phyloP scores from a whole-genome alignment of 148 eudicot species.

The Euryodendron excelsum region DNA sequence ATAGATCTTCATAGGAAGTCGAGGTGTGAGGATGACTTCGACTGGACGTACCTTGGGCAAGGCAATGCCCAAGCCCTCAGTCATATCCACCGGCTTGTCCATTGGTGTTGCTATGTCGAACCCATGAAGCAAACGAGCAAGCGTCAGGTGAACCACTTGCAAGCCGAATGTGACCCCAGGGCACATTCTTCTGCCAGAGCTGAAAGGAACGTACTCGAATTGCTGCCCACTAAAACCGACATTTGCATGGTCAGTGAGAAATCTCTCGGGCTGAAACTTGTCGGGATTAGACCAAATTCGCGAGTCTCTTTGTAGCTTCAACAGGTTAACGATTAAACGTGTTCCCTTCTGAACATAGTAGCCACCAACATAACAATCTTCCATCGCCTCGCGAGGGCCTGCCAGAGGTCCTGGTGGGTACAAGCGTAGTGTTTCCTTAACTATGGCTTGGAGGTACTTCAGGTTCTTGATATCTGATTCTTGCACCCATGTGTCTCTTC shows the following conservation, averaged over 20 bases:
- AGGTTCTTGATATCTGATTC: conserved; percentile 39
- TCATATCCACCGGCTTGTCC: conserved; percentile 30
- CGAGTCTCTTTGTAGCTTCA: conserved; percentile 44
- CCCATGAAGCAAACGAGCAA: conserved; percentile 41
- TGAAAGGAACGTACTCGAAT: conserved; percentile 41
- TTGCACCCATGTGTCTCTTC: conserved; percentile 29
- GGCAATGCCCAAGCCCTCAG: conserved; percentile 16
- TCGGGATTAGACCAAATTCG: conserved; percentile 29
- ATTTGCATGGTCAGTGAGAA: conserved; percentile 17
- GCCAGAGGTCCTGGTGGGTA: conserved; percentile 47
- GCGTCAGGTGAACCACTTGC: conserved; percentile 31
- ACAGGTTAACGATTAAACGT: conserved; percentile 34
- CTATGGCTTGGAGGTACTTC: conserved; percentile 31
- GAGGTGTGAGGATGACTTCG: conserved; percentile 20
- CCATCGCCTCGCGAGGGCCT: conserved; percentile 34
- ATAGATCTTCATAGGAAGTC: conserved; percentile 19
- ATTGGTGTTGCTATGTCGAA: conserved; percentile 26
- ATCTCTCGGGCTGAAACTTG: conserved; percentile 40
- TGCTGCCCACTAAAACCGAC: conserved; percentile 28
- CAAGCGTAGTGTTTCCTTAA: conserved; percentile 43
- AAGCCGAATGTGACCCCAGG: conserved; percentile 28
- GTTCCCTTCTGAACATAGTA: conserved; percentile 35
- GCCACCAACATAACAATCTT: conserved; percentile 28
- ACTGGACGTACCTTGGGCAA: conserved; percentile 26
- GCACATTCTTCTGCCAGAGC: conserved; percentile 44